Base-by-base conservation (phyloP, 2,329 filamentous ascomycete species). In the Cyclaneusma minus region DNA sequence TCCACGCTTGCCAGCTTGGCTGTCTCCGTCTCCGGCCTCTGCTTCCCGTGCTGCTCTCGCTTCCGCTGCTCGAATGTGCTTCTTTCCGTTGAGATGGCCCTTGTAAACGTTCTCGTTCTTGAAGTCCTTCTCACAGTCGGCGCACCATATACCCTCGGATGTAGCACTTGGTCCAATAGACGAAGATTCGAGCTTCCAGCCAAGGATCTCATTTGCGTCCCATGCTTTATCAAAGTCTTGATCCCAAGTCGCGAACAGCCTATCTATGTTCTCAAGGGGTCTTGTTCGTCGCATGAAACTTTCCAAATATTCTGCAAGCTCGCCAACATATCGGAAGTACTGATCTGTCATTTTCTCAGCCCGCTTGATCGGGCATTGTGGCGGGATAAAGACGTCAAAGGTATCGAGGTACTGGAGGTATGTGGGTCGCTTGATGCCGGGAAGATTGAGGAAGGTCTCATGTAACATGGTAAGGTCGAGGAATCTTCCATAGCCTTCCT, bases 41-140 rank as follows among this genome's bases (percentile, higher is more conserved):
- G 54, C 51, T 33, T 56, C 51, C 31, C 56, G 53, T 34, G 60
- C 52, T 28, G 62, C 61, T 21, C 74, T 64, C 28, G 67, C 63
- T 46, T 83, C 72, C 1, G 78, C 81, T 1, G 80, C 81, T 42
- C 83, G 82, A 49, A 87, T 69, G 49, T 98, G 89, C 49, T 95
- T 98, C 55, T 92, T 87, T 21, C 87, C 87, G 0, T 60, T 77
- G 34, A 98, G 55, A 49, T 98, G 89, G 19, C 70, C 74, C 42
- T 84, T 85, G 60, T 92, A 93, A 24, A 94, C 83, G 35, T 93
- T 93, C 38, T 89, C 73, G 43, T 94, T 95, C 44, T 81, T 84
- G 56, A 95, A 98, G 32, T 87, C 82, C 54, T 85, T 94, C 46
- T 89, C 78, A 48, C 89, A 98, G 35, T 85, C 84, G 5, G 76